Conservation (phyloP, 768 basidiomycete species). For the Russula emetica region DNA sequence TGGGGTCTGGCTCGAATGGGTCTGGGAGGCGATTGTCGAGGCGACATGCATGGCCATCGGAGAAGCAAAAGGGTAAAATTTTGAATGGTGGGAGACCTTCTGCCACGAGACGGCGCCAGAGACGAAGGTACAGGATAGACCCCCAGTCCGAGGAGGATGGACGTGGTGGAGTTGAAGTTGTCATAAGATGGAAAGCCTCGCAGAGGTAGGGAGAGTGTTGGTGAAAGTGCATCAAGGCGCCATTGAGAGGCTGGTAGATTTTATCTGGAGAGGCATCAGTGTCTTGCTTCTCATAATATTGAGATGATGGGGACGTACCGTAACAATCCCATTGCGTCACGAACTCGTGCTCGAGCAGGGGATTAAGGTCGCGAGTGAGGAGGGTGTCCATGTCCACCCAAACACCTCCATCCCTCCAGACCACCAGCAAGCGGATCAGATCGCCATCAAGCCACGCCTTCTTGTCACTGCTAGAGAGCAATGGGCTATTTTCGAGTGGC, state of each 20-base stretch:
- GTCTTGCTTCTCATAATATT: too few relatives aligned
- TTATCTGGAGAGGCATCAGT: constrained; percentile 22
- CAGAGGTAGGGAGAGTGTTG: constrained; percentile 93
- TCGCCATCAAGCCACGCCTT: constrained; percentile 97
- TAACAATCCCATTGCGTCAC: constrained; percentile 99
- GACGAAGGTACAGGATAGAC: constrained; percentile 81
- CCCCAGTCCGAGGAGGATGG: constrained; percentile 92
- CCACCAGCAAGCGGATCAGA: constrained; percentile 76
- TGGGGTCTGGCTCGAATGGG: constrained; percentile 57
- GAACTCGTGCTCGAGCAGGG: constrained; percentile 90
- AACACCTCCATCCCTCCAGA: constrained; percentile 89
- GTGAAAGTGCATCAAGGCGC: constrained; percentile 91
- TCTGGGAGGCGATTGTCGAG: constrained; percentile 91
- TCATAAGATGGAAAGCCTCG: constrained; percentile 84
- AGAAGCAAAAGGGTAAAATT: constrained; percentile 92
- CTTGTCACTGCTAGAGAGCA: constrained; percentile 59
- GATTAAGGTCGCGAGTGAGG: constrained; percentile 79
- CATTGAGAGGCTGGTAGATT: constrained; percentile 52
- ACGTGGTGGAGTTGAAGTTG: constrained; percentile 64
- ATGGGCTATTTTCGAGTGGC: constrained; percentile 58
- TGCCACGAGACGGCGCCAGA: constrained; percentile 80
- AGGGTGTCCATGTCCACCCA: constrained; percentile 99
- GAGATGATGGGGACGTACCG: constrained; percentile 46
- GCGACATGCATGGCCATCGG: constrained; percentile 87
- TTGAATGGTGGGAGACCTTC: constrained; percentile 78